Evolutionary conservation across 768 basidiomycete species (phyloP), one percentile per base, ranked within the genome.

Genomic region (Trametes elegans): DNA sequence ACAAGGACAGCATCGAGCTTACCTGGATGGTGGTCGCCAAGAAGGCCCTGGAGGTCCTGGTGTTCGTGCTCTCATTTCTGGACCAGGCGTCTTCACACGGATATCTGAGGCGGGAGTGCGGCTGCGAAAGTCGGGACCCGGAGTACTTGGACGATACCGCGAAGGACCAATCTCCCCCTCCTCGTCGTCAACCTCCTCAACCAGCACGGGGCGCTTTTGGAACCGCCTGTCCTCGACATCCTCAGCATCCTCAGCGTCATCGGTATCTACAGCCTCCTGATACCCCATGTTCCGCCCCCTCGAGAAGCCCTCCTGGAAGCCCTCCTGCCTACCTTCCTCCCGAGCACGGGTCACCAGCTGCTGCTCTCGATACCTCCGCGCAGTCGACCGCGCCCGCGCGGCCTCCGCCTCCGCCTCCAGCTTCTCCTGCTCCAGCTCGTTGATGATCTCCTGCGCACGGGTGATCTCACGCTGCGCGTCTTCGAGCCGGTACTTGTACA

Each of bases 381-480:
- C 72, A 53, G 72, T 74, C 19, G 75, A 74, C 43, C 84, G 75
- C 44, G 81, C 72, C 47, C 78, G 75, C 2, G 84, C 76, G 7
- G 82, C 85, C 24, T 80, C 80, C 51, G 80, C 78, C 68, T 88
- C 87, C 18, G 87, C 85, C 18, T 80, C 73, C 53, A 74, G 72
- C 41, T 83, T 73, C 59, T 83, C 77, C 32, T 68, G 72, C 61
- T 88, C 88, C 7, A 89, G 75, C 26, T 76, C 71, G n/a, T 74
- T 71, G 34, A 90, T 73, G 19, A 86, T 73, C 31, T 78, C 76
- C 66, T 90, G 87, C 1, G 87, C 88, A 23, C 84, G 76, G 58
- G 72, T 73, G 45, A 90, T 84, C 66, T 90, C 87, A 52, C 76
- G 74, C 68, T 87, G 84, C 5, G 88, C 88, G 35, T 77, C 73